These are phyloP conservation scores for Tricholoma hemisulphureum DNA, from an alignment of 768 basidiomycete species.

Conservation along the genomic window DNA sequence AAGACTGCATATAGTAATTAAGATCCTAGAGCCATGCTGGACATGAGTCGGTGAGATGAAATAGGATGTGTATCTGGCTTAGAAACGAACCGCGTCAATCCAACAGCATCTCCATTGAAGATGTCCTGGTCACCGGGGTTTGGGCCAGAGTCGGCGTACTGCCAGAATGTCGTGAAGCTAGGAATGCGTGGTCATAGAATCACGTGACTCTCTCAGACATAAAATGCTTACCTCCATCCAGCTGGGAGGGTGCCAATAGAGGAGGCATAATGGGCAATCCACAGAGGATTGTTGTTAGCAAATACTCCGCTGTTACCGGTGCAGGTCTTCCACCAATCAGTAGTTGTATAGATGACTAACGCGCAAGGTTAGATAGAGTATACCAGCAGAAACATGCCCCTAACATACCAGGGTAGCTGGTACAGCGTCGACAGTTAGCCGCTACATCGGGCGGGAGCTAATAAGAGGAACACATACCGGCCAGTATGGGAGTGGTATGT, in stretches of 20 bases:
- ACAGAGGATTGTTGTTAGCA: slow-evolving; percentile 51
- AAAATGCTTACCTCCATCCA: slow-evolving; percentile 45
- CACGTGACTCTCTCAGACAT: too few relatives aligned
- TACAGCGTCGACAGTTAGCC: not conserved
- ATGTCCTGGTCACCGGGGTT: slow-evolving; percentile 58
- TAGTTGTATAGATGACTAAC: slow-evolving; percentile 66
- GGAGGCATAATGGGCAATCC: slow-evolving; percentile 57
- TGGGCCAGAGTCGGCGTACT: slow-evolving; percentile 53
- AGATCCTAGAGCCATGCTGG: not conserved
- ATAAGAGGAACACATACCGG: slow-evolving; percentile 33
- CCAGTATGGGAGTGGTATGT: slow-evolving; percentile 51
- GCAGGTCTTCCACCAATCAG: slow-evolving; percentile 67
- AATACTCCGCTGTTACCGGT: slow-evolving; percentile 59
- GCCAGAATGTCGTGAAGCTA: slow-evolving; percentile 58
- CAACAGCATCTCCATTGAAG: slow-evolving; percentile 38
- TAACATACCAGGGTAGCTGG: slow-evolving; percentile 41
- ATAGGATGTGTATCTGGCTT: not conserved
- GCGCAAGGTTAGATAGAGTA: not conserved
- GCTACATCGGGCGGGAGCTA: not conserved
- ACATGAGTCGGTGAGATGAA: not conserved
- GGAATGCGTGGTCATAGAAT: not conserved
- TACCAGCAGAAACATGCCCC: not conserved
- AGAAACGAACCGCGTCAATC: not conserved
- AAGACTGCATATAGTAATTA: not conserved
- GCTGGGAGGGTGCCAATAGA: slow-evolving; percentile 54